A percentile compares a stretch with the other conserved stretches of the same genome.
Conservation (phyloP, 129 eudicot species). For the Flaveria sonorensis region DNA sequence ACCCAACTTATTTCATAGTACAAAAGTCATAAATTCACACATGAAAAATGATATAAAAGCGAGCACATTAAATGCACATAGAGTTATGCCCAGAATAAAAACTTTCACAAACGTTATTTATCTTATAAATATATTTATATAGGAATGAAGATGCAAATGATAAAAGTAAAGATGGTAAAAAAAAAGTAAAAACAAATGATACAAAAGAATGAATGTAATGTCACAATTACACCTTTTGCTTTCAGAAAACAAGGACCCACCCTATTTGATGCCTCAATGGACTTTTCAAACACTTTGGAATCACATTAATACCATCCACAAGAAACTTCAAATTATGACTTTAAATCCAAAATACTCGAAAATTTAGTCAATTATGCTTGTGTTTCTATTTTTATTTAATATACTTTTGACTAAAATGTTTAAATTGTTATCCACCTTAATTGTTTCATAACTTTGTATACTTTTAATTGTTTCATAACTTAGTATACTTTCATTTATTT, state of each 20-base stretch:
- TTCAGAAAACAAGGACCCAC: not conserved
- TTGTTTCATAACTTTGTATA: no score
- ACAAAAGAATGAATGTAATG: conserved; percentile 21
- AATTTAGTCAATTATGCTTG: not conserved
- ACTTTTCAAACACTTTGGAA: conserved; percentile 19
- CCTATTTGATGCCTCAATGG: conserved; percentile 1
- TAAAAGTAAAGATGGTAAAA: conserved; percentile 8
- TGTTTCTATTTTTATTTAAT: no score
- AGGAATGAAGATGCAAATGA: not conserved
- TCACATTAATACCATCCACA: conserved; percentile 13
- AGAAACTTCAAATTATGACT: not conserved
- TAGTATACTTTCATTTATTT: no score
- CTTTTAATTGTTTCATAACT: no score
- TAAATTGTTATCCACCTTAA: no score
- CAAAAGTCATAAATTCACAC: no score
- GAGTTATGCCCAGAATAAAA: not conserved
- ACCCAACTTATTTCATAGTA: no score
- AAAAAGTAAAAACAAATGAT: conserved; percentile 8
- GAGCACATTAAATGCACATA: not conserved
- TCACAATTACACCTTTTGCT: conserved; percentile 17
- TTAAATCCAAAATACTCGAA: not conserved
- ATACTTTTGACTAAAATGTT: no score
- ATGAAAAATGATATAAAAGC: no score
- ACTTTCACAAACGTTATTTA: not conserved
- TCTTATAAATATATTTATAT: not conserved